Base-by-base conservation (phyloP, 306 rosid species). In the Sicyos baderoa region DNA sequence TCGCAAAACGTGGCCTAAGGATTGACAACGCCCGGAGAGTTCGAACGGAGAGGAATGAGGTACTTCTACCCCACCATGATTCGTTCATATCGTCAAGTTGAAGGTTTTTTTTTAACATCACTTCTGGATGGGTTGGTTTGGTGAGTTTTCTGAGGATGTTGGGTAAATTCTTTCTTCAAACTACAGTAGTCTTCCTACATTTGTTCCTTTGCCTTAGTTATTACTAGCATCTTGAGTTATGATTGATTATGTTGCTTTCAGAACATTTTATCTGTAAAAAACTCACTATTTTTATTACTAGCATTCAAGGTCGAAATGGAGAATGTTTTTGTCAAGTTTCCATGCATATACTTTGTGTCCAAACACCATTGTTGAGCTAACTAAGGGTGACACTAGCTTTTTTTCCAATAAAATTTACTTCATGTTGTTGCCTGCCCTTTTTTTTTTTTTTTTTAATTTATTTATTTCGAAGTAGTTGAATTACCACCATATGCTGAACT, bases 241-340 rank as follows among this genome's bases (percentile, higher is more conserved):
- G 52, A 18, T 62, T 60, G 66, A 60, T 60, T 17, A 17, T 40
- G 69, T 17, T 62, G 65, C 75, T 35, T 76, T 9, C 64, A 71
- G 81, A 80, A 78, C 79, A 74, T 74, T 78, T 76, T 70, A 76
- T 76, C 74, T 90, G 87, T 86, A 86, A 83, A 83, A 82, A 76
- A 71, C 27, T 72, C 79, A 74, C 62, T 54, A 32, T 65, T 37
- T 37, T 76, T 78, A 77, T 3, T 25, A 78, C 61, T 37, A 17
- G 29, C 76, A 75, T 82, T 77, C 75, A 27, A 79, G 50, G 83
- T 78, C 79, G 54, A 75, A 81, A 52, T 69, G 48, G 76, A 72
- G 77, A 47, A 56, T 64, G 63, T 47, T 79, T 82, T 23, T 71
- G 73, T 62, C 52, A 1, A 42, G 32, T 63, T 63, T 68, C 29